phyloP scores from a whole-genome alignment of 2,329 filamentous ascomycete genomes.

The Fusarium multiceps region DNA sequence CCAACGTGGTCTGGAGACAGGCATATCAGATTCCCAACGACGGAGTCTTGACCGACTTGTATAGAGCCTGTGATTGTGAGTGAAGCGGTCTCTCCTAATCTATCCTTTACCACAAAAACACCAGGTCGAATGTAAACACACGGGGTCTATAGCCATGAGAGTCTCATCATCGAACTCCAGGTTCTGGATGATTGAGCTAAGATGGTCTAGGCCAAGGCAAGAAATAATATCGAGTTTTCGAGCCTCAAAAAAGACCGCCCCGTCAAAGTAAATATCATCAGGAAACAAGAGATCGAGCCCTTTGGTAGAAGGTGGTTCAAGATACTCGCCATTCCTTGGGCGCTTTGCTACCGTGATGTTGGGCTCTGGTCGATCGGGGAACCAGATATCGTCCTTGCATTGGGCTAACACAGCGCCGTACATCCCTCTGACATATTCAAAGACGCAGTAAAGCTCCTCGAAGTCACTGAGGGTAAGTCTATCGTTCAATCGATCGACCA shows the following conservation, averaged over 20 bases:
- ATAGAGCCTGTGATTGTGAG: too few relatives aligned
- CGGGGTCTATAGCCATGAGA: too few relatives aligned
- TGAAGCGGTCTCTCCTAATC: too few relatives aligned
- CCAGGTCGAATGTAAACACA: too few relatives aligned
- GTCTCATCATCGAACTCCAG: too few relatives aligned
- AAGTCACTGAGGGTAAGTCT: background rate
- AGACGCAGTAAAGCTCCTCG: background rate
- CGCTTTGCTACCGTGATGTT: too few relatives aligned
- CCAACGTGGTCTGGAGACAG: too few relatives aligned
- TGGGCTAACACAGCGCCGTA: background rate
- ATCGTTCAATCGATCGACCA: background rate
- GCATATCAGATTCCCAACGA: too few relatives aligned
- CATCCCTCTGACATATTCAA: background rate
- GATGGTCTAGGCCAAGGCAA: background rate
- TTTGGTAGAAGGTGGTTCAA: background rate
- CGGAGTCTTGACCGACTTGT: too few relatives aligned
- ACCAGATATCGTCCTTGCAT: background rate
- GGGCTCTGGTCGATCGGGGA: constrained; percentile 1
- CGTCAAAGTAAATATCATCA: background rate
- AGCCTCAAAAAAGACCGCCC: too few relatives aligned
- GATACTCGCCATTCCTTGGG: background rate
- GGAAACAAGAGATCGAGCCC: background rate
- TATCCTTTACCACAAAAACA: too few relatives aligned
- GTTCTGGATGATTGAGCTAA: background rate
- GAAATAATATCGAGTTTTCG: background rate